Percentiles rank a stretch among this genome's conserved stretches.
phyloP scores from a whole-genome alignment of 495 filamentous ascomycete genomes.

The Geopyxis carbonaria region DNA sequence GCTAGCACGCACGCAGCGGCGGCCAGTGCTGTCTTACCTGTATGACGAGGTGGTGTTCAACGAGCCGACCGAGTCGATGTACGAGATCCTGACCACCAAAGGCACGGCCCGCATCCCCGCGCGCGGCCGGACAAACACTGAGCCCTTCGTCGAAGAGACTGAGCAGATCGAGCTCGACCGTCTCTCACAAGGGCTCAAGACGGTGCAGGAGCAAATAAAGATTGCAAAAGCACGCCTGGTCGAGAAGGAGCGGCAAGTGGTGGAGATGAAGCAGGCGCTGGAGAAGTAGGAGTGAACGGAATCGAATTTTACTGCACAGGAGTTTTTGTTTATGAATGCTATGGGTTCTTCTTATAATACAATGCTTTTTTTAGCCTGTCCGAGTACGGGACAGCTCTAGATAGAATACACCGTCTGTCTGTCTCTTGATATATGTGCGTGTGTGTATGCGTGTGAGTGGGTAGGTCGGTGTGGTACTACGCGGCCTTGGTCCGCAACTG shows the following conservation, averaged over 20 bases:
- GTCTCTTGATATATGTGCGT: background rate
- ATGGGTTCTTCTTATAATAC: background rate
- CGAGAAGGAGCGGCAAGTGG: constrained; percentile 46
- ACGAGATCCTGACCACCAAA: constrained; percentile 53
- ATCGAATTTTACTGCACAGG: too few relatives aligned
- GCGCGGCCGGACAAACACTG: constrained; percentile 30
- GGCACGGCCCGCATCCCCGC: constrained; percentile 33
- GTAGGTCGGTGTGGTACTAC: constrained; percentile 6
- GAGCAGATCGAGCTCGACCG: constrained; percentile 52
- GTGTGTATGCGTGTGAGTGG: constrained; percentile 7
- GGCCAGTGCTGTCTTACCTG: constrained; percentile 52
- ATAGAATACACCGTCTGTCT: too few relatives aligned
- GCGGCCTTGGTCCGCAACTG: constrained; percentile 44
- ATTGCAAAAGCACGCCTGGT: constrained; percentile 48
- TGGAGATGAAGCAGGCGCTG: constrained; percentile 37
- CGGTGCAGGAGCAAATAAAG: constrained; percentile 50
- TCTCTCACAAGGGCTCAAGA: constrained; percentile 41
- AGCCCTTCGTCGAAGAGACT: constrained; percentile 43
- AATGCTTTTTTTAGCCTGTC: background rate
- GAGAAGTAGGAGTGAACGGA: constrained; percentile 22
- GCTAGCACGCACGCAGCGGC: constrained; percentile 38
- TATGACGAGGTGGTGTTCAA: constrained; percentile 93
- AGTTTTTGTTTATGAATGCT: background rate
- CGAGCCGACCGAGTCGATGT: constrained; percentile 82
- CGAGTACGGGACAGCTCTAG: too few relatives aligned